These are phyloP conservation scores for Cercospora brassicicola DNA, from an alignment of 2,329 filamentous ascomycete genomes.

Conservation along the genomic window DNA sequence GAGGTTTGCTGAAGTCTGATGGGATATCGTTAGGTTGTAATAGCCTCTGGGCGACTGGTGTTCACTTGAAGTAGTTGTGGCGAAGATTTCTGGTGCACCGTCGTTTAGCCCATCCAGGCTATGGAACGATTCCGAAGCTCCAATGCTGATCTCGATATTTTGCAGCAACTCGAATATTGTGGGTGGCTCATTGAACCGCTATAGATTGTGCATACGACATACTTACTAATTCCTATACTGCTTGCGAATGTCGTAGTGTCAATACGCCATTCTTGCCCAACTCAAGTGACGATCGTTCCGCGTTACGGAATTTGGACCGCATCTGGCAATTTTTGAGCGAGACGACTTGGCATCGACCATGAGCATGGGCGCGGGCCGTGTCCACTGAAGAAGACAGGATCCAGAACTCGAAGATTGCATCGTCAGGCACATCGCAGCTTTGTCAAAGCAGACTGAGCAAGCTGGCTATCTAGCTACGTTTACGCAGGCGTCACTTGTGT, in stretches of 20 bases:
- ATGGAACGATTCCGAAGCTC: neutral
- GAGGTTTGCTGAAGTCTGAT: neutral
- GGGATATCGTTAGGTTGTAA: neutral
- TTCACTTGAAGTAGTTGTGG: neutral
- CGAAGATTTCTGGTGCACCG: neutral
- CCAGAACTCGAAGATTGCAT: too few relatives aligned
- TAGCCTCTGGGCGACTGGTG: neutral
- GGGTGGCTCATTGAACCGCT: neutral
- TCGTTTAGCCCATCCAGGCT: neutral
- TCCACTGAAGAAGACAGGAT: neutral
- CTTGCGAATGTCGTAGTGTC: neutral
- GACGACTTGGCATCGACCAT: neutral
- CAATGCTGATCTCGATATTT: neutral
- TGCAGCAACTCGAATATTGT: too few relatives aligned
- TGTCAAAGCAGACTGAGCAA: neutral
- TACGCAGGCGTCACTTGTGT: neutral
- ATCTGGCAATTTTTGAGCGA: neutral
- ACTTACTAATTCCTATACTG: neutral
- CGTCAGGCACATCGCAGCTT: neutral
- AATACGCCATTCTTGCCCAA: neutral
- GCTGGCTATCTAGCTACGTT: neutral
- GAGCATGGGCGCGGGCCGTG: neutral
- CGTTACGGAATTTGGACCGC: neutral
- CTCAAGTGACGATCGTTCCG: neutral
- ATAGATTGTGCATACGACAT: neutral